A percentile compares a stretch with the other conserved stretches of the same genome.
Conservation (phyloP, 106 monocot genomes). For the Dendrobium huoshanense region DNA sequence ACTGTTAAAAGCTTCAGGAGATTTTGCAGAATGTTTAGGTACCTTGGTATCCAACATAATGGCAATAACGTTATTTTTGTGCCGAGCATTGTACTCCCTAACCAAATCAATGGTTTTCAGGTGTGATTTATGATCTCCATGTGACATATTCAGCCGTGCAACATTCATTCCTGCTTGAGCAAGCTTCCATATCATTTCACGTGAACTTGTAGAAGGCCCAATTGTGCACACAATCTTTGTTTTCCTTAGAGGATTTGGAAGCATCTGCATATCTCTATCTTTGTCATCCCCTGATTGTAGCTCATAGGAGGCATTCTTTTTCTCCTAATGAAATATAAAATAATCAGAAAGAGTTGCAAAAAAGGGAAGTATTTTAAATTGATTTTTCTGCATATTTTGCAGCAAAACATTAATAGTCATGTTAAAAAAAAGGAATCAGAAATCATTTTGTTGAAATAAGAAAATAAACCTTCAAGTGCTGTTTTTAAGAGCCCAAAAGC, state of each 20-base stretch:
- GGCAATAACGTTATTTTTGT: slow-evolving; percentile 13
- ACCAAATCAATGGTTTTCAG: slow-evolving; percentile 58
- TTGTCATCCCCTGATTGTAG: slow-evolving; percentile 1
- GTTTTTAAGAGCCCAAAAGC: background rate
- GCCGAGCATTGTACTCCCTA: slow-evolving; percentile 54
- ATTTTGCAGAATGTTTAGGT: background rate
- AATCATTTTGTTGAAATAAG: too few relatives aligned
- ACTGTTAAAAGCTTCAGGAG: too few relatives aligned
- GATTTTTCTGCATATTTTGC: background rate
- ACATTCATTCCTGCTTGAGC: slow-evolving; percentile 73
- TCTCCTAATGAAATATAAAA: background rate
- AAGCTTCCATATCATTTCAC: slow-evolving; percentile 69
- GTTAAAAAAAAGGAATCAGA: background rate
- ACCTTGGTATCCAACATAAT: slow-evolving; percentile 29
- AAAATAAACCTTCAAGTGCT: background rate
- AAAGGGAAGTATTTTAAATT: background rate
- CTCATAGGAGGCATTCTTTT: slow-evolving; percentile 1
- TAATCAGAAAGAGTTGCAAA: background rate
- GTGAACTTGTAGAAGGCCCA: slow-evolving; percentile 26
- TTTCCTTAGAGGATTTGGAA: slow-evolving; percentile 27
- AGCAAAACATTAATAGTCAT: background rate
- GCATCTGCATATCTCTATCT: background rate
- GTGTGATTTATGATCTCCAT: slow-evolving; percentile 59
- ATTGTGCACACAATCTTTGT: slow-evolving; percentile 73
- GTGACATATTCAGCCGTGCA: slow-evolving; percentile 71